These are phyloP conservation scores for Davidsoniella eucalypti DNA, from an alignment of 2,329 filamentous ascomycete genomes.

Conservation along the genomic window DNA sequence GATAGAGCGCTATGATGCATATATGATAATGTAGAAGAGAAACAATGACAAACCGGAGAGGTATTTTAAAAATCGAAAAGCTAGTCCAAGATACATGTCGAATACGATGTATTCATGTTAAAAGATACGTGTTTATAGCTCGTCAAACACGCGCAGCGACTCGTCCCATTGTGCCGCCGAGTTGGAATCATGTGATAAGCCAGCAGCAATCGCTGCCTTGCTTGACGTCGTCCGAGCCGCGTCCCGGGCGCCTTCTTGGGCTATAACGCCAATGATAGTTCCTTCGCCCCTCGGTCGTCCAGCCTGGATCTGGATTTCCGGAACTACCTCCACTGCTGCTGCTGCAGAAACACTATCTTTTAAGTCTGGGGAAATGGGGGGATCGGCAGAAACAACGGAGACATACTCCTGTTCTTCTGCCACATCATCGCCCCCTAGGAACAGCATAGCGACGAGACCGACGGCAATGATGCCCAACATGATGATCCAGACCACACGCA, in stretches of 20 bases:
- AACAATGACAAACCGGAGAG: too few relatives aligned
- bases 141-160: constrained; percentile 28
- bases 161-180: constrained; percentile 19
- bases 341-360: background rate
- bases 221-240: too few relatives aligned
- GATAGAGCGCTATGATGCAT: too few relatives aligned
- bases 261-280: background rate
- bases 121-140: constrained; percentile 22
- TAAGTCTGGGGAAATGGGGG: background rate
- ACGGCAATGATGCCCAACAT: constrained; percentile 33
- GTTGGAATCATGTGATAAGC: background rate
- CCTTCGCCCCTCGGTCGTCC: background rate
- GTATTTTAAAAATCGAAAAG: too few relatives aligned
- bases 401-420: background rate
- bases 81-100: too few relatives aligned
- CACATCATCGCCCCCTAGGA: constrained; percentile 5
- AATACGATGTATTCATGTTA: too few relatives aligned
- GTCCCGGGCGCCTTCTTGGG: too few relatives aligned
- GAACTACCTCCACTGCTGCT: background rate
- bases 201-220: too few relatives aligned
- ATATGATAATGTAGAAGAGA: too few relatives aligned
- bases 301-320: background rate
- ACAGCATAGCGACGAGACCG: constrained; percentile 26
- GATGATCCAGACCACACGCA: constrained; percentile 48
- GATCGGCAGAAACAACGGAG: background rate